Evolutionary conservation across 2,329 filamentous ascomycete genomes (phyloP).

Genomic region (Penicillium sp.): DNA sequence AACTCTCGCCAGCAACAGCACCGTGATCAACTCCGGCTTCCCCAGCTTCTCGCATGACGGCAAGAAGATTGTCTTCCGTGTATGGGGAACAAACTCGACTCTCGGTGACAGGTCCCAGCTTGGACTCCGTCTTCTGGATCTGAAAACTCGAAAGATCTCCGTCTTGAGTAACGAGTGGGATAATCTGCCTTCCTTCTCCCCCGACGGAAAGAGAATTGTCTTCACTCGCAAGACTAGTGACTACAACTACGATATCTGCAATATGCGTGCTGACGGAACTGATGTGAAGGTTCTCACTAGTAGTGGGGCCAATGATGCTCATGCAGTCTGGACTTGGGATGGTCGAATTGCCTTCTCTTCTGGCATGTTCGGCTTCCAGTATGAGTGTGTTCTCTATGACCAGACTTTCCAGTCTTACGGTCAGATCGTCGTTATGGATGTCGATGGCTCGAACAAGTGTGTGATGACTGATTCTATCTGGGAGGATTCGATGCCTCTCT

Average conservation of each 20-base stretch:
- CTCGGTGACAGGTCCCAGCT: not conserved
- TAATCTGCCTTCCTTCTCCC: constrained; percentile 15
- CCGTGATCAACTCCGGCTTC: constrained; percentile 10
- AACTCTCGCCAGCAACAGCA: not conserved
- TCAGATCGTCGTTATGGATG: constrained; percentile 47
- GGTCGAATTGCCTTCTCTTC: constrained; percentile 43
- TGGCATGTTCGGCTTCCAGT: constrained; percentile 46
- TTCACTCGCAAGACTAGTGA: constrained; percentile 16
- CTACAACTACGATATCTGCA: constrained; percentile 32
- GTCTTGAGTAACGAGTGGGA: constrained; percentile 12
- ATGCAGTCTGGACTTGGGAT: constrained; percentile 46
- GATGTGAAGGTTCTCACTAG: constrained; percentile 27
- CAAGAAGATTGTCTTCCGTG: constrained; percentile 15
- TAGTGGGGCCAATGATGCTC: constrained; percentile 38
- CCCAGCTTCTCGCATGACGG: constrained; percentile 18
- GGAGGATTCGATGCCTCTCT: constrained; percentile 35
- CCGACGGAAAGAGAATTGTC: constrained; percentile 11
- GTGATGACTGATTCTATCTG: constrained; percentile 30
- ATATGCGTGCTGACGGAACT: constrained; percentile 43
- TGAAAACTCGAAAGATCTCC: constrained; percentile 7
- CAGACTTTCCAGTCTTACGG: constrained; percentile 48
- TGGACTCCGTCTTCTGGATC: constrained; percentile 13
- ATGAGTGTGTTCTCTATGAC: constrained; percentile 44
- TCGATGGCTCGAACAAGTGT: constrained; percentile 37
- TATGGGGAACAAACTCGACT: constrained; percentile 3